These are phyloP conservation scores for Ophiocordyceps unilateralis DNA, from an alignment of 2,329 filamentous ascomycete species.

Conservation along the genomic window DNA sequence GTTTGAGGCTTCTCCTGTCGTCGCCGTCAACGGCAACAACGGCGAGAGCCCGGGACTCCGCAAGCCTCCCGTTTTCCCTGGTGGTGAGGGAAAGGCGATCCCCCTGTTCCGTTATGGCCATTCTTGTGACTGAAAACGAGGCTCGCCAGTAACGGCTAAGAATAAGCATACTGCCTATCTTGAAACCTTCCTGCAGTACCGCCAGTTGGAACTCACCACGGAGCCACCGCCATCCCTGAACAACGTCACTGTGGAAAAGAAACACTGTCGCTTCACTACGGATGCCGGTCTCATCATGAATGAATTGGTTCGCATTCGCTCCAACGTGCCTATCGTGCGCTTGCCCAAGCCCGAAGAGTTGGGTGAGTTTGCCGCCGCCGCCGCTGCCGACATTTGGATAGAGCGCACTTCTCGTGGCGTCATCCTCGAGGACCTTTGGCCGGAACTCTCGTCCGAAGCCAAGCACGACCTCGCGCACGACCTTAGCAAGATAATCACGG, in stretches of 20 bases:
- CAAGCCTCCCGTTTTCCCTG: too few relatives aligned
- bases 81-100: too few relatives aligned
- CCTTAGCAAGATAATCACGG: slow-evolving; percentile 10
- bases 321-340: slow-evolving; percentile 5
- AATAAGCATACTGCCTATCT: too few relatives aligned
- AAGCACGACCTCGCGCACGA: slow-evolving; percentile 11
- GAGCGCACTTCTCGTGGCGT: slow-evolving; percentile 6
- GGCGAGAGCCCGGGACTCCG: too few relatives aligned
- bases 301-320: slow-evolving; percentile 1
- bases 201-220: slow-evolving; percentile 4
- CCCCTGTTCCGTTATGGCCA: too few relatives aligned
- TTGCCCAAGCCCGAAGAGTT: slow-evolving; percentile 2
- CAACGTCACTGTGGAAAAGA: neutral
- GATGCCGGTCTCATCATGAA: slow-evolving; percentile 5
- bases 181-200: slow-evolving; percentile 2
- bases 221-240: neutral
- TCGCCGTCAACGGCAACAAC: too few relatives aligned
- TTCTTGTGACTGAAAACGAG: too few relatives aligned
- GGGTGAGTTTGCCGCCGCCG: neutral
- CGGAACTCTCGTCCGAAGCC: slow-evolving; percentile 4
- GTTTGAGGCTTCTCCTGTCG: too few relatives aligned
- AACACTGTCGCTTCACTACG: slow-evolving; percentile 1
- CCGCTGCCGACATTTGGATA: too few relatives aligned
- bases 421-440: slow-evolving; percentile 13
- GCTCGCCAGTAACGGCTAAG: too few relatives aligned